Evolutionary conservation across 306 rosid species (phyloP), one percentile per base, ranked within the genome.

Genomic region (Cucurbita maxima): DNA sequence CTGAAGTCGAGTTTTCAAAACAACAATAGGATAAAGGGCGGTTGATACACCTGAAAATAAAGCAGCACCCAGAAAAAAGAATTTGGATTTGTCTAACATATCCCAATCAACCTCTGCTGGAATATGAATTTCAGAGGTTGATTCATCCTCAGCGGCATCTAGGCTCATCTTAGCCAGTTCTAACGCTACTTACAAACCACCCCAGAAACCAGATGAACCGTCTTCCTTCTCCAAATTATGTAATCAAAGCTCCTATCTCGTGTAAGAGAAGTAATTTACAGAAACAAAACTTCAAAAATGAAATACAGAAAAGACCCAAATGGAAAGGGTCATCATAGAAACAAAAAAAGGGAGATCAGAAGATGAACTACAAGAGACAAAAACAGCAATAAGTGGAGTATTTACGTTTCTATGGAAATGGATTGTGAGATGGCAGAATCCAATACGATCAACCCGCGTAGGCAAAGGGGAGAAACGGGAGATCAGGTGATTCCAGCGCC

Each of bases 21-120:
- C 92, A 8, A 94, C 87, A 74, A 89, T 84, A 1, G 98, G 98
- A 67, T 94, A 94, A 18, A 94, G 85, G 1, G 85, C 89, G 4
- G 84, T 81, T 1, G 98, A 94, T 15, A 94, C 96, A 20, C 98
- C 97, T 4, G 98, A 94, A 81, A 94, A 94, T 66, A 94, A 77
- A 78, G 88, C 96, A 74, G 98, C 98, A 51, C 98, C 98, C 2
- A 94, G 83, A 82, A 90, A 86, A 89, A 90, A 94, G 58, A 94
- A 94, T 60, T 81, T 94, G 47, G 97, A 90, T 78, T 94, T 94
- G 79, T 94, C 98, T 2, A 94, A 79, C 98, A 94, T 94, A 84
- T 94, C 88, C 98, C 98, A 94, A 20, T 94, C 98, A 70, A 94
- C 86, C 61, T 94, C 98, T 0, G 88, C 86, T 12, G 98, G 98